Percentiles rank a stretch among this genome's conserved stretches.
Conservation (phyloP, 116 monocot genomes). For the Zostera marina region DNA sequence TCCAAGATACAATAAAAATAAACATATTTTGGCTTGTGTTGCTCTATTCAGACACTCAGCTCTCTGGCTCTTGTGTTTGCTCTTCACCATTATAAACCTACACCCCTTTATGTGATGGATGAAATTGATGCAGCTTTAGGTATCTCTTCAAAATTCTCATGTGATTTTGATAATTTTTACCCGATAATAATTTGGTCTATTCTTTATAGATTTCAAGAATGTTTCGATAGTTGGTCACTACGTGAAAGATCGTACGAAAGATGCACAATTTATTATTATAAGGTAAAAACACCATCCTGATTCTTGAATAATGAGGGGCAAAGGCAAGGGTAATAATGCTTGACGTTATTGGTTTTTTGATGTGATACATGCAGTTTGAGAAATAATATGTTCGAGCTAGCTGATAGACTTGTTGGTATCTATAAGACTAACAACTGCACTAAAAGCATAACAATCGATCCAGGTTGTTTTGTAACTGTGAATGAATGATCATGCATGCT, state of each 20-base stretch:
- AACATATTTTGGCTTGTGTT: not conserved
- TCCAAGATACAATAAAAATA: not conserved
- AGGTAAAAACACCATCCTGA: conserved; percentile 21
- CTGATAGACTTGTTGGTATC: conserved; percentile 88
- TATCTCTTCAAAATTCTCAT: conserved; percentile 9
- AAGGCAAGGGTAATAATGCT: not conserved
- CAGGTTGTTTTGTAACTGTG: conserved; percentile 53
- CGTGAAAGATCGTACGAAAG: conserved; percentile 75
- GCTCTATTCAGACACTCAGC: conserved; percentile 68
- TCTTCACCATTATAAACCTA: conserved; percentile 97
- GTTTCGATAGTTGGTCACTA: conserved; percentile 79
- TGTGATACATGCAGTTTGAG: conserved; percentile 45
- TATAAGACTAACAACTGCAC: conserved; percentile 99
- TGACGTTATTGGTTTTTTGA: not conserved
- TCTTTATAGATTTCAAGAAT: conserved; percentile 56
- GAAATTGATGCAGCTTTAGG: conserved; percentile 98
- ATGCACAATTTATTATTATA: conserved; percentile 95
- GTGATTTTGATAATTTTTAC: not conserved
- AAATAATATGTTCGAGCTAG: conserved; percentile 99
- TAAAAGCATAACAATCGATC: conserved; percentile 88
- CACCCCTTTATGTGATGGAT: conserved; percentile 96
- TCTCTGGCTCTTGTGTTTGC: conserved; percentile 94
- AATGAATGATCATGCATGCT: no score
- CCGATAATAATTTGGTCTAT: not conserved
- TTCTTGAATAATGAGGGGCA: not conserved